phyloP scores from a whole-genome alignment of 345 rosid genomes.

The Populus alba region DNA sequence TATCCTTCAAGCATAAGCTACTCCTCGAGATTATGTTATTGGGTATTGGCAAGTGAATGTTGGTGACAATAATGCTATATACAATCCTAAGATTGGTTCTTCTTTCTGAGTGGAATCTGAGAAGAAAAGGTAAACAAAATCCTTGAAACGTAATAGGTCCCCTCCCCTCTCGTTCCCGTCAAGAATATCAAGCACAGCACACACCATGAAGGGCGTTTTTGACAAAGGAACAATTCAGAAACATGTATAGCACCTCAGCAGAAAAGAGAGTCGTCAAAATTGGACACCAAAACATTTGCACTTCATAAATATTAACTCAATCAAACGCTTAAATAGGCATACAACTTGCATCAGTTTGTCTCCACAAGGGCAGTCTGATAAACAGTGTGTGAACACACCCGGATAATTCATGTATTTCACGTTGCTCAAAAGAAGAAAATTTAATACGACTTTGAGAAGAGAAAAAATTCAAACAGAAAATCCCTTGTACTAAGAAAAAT shows the following conservation, averaged over 20 bases:
- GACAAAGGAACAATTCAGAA: not conserved
- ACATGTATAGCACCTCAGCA: not conserved
- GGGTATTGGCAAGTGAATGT: not conserved
- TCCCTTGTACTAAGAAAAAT: not conserved
- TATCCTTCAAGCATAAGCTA: not conserved
- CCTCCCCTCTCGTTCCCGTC: not conserved
- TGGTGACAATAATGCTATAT: too few species aligned
- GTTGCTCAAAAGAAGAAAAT: constrained; percentile 12
- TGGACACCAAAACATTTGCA: not conserved
- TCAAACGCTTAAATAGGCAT: not conserved
- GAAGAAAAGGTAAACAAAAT: not conserved
- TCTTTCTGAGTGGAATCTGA: not conserved
- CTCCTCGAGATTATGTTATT: not conserved
- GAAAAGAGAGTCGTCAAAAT: not conserved
- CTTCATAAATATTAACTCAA: constrained; percentile 1
- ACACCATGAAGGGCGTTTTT: not conserved
- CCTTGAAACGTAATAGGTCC: not conserved
- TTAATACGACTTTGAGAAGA: not conserved
- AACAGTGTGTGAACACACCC: not conserved
- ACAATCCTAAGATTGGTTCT: not conserved
- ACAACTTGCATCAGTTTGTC: constrained; percentile 16
- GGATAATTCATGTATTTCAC: constrained; percentile 14
- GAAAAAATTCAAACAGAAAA: constrained; percentile 9
- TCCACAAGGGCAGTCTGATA: constrained; percentile 8
- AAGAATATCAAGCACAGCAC: not conserved